A percentile compares a stretch with the other conserved stretches of the same genome.
These are phyloP conservation scores for Candida pseudoviswanathii DNA, from an alignment of 1,139 yeast genomes.

Conservation along the genomic window DNA sequence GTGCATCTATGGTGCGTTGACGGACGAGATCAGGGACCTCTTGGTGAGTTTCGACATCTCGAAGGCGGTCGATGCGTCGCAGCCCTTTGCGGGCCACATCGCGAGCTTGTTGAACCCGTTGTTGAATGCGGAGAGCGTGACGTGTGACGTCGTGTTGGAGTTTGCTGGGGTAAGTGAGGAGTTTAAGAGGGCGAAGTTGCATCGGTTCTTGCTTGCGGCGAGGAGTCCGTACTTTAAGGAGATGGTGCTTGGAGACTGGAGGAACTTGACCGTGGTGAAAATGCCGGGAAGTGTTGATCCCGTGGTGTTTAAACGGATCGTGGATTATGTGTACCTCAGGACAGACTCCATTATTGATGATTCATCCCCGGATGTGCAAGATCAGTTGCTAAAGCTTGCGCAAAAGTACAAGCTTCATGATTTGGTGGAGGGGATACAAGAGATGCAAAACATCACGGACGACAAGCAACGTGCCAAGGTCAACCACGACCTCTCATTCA, in stretches of 20 bases:
- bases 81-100: constrained; percentile 75
- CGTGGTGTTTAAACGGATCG: constrained; percentile 36
- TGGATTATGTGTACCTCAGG: constrained; percentile 56
- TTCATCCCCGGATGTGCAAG: constrained; percentile 23
- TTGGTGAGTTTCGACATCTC: constrained; percentile 65
- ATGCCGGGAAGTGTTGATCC: constrained; percentile 26
- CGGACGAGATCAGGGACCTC: constrained; percentile 61
- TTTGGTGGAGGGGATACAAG: constrained; percentile 33
- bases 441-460: constrained; percentile 16
- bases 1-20: constrained; percentile 77
- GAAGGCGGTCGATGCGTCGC: constrained; percentile 65
- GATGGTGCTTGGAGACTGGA: constrained; percentile 30
- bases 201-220: constrained; percentile 45
- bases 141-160: too few relatives aligned
- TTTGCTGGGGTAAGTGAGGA: too few relatives aligned
- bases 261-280: constrained; percentile 20
- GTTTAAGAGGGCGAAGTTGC: constrained; percentile 19
- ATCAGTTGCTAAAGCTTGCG: constrained; percentile 35
- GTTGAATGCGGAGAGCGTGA: constrained; percentile 17
- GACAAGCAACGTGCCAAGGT: constrained; percentile 38
- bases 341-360: constrained; percentile 30
- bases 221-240: constrained; percentile 33
- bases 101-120: constrained; percentile 46
- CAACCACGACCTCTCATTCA: constrained; percentile 47
- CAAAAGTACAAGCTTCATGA: constrained; percentile 35